Conservation (phyloP, 768 basidiomycete genomes). For the Podaxis carcinomalis region DNA sequence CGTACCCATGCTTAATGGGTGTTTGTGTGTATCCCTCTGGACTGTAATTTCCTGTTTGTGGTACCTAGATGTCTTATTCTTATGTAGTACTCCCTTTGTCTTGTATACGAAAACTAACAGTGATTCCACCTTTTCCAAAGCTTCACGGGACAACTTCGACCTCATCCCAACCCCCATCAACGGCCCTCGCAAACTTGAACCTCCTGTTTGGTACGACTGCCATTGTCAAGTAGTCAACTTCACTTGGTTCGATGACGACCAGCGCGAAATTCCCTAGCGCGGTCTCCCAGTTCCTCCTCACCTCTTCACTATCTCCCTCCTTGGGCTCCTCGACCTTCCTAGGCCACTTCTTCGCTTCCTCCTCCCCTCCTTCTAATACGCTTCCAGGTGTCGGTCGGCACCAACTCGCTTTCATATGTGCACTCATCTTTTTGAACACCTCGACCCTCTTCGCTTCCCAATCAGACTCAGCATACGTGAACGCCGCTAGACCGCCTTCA, state of each 20-base stretch:
- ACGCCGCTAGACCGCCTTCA: slow-evolving; percentile 24
- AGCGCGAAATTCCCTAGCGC: slow-evolving; percentile 70
- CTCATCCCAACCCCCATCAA: slow-evolving; percentile 49
- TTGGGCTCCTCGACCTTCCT: slow-evolving; percentile 43
- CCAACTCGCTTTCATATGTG: slow-evolving; percentile 68
- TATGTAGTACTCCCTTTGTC: slow-evolving; percentile 1
- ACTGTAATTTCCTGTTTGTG: not conserved
- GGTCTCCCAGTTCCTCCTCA: slow-evolving; percentile 40
- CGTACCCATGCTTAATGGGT: not conserved
- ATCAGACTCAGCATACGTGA: slow-evolving; percentile 41
- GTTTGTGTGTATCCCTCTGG: slow-evolving; percentile 6
- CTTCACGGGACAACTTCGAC: slow-evolving; percentile 59
- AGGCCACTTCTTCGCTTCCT: slow-evolving; percentile 64
- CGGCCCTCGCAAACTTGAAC: slow-evolving; percentile 29
- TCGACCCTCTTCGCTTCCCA: slow-evolving; percentile 67
- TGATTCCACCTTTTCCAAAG: not conserved
- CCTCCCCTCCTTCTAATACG: slow-evolving; percentile 43
- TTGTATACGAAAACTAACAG: not conserved
- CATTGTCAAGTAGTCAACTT: slow-evolving; percentile 69
- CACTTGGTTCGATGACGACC: slow-evolving; percentile 63
- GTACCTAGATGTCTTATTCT: slow-evolving; percentile 8
- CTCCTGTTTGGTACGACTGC: slow-evolving; percentile 53
- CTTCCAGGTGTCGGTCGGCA: slow-evolving; percentile 65
- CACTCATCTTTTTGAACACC: slow-evolving; percentile 55
- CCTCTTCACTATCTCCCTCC: slow-evolving; percentile 34